Evolutionary conservation across 2,329 filamentous ascomycete species (phyloP).

Genomic region (Aspergillus sp.): DNA sequence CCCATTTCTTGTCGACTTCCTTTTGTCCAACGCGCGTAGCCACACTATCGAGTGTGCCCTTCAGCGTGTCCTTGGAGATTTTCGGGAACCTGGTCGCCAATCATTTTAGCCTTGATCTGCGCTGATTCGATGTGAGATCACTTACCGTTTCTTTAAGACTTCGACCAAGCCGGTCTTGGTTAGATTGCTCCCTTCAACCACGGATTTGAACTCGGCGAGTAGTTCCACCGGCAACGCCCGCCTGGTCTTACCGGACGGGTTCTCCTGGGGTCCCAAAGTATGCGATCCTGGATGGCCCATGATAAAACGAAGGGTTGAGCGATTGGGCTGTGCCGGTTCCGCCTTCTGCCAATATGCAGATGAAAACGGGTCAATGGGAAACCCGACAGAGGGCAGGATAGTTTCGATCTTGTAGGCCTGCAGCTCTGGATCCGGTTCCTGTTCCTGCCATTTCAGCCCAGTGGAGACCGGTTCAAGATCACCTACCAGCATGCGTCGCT

Average conservation of each 20-base stretch:
- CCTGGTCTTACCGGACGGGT: conserved; percentile 34
- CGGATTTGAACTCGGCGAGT: conserved; percentile 69
- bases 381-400: conserved; percentile 59
- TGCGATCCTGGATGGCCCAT: conserved; percentile 24
- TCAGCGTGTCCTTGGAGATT: conserved; percentile 71
- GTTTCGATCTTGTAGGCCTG: conserved; percentile 74
- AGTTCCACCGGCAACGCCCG: conserved; percentile 62
- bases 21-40: conserved; percentile 67
- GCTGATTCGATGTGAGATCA: background rate
- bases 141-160: conserved; percentile 70
- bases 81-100: conserved; percentile 63
- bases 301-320: conserved; percentile 29
- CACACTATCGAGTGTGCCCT: conserved; percentile 68
- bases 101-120: conserved; percentile 8
- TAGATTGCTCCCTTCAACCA: conserved; percentile 71
- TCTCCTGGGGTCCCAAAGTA: conserved; percentile 12
- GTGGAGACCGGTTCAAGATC: conserved; percentile 77
- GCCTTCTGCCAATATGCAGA: conserved; percentile 72
- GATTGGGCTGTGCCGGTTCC: conserved; percentile 27
- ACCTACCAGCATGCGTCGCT: conserved; percentile 63
- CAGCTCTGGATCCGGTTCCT: conserved; percentile 54
- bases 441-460: conserved; percentile 80
- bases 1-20: conserved; percentile 69
- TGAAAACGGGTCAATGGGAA: conserved; percentile 84
- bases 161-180: conserved; percentile 77